phyloP scores from a whole-genome alignment of 2,329 filamentous ascomycete species.

The Trichoderma endophyticum region DNA sequence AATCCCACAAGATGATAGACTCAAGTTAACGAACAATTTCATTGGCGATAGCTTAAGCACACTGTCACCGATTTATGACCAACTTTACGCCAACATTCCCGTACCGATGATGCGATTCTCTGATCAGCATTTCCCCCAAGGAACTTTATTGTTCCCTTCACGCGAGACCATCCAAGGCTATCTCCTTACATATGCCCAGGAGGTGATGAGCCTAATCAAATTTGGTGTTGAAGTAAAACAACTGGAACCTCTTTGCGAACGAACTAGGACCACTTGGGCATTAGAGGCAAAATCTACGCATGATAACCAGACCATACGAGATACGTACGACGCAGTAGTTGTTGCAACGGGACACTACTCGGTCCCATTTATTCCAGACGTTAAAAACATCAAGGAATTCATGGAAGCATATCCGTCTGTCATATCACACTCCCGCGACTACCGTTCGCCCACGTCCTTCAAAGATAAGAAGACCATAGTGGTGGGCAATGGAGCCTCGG shows the following conservation, averaged over 20 bases:
- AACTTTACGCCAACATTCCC: conserved; percentile 86
- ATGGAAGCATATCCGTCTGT: conserved; percentile 54
- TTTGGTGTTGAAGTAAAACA: conserved; percentile 69
- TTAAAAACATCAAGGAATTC: conserved; percentile 59
- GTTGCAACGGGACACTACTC: conserved; percentile 74
- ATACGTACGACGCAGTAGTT: conserved; percentile 70
- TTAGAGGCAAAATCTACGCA: conserved; percentile 52
- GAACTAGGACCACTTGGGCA: conserved; percentile 55
- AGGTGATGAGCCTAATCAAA: conserved; percentile 62
- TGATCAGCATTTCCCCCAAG: conserved; percentile 61
- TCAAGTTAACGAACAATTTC: conserved; percentile 64
- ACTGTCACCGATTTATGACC: conserved; percentile 80
- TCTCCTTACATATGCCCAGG: conserved; percentile 66
- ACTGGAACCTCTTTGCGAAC: conserved; percentile 38
- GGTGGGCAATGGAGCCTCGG: conserved; percentile 81
- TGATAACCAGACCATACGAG: conserved; percentile 37
- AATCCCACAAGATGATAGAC: conserved; percentile 42
- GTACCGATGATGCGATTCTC: conserved; percentile 76
- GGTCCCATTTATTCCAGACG: conserved; percentile 62
- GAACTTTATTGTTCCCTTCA: conserved; percentile 69
- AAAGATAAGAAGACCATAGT: conserved; percentile 71
- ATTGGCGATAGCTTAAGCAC: conserved; percentile 58
- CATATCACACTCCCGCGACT: conserved; percentile 76
- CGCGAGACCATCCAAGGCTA: conserved; percentile 71
- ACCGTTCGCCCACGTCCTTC: conserved; percentile 63